These are phyloP conservation scores for Arthrinium puccinioides DNA, from an alignment of 2,329 filamentous ascomycete genomes.

Conservation along the genomic window DNA sequence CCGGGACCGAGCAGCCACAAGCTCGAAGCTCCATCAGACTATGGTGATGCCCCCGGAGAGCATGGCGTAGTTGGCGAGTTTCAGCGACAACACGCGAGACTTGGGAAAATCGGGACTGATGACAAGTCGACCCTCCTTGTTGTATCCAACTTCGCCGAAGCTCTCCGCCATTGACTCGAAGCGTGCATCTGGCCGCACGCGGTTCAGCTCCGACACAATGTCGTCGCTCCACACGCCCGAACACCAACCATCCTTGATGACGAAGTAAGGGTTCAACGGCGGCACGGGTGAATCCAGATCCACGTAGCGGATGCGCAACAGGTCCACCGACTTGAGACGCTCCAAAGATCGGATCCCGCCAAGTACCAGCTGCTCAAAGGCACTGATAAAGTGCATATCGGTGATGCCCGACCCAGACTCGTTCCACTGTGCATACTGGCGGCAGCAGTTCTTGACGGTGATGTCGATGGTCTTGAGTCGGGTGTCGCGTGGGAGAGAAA, in stretches of 20 bases:
- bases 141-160: constrained; percentile 52
- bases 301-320: constrained; percentile 66
- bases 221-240: constrained; percentile 66
- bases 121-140: constrained; percentile 52
- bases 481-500: constrained; percentile 39
- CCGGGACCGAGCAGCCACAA: background rate
- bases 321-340: constrained; percentile 50
- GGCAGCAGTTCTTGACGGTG: constrained; percentile 69
- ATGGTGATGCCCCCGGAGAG: constrained; percentile 33
- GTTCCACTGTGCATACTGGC: constrained; percentile 44
- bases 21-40: constrained; percentile 9
- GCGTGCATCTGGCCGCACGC: constrained; percentile 47
- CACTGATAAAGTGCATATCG: constrained; percentile 63
- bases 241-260: constrained; percentile 52
- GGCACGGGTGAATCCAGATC: constrained; percentile 67
- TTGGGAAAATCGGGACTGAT: constrained; percentile 49
- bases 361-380: constrained; percentile 63
- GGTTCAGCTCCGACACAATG: constrained; percentile 54
- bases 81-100: constrained; percentile 46
- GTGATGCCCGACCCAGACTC: constrained; percentile 64
- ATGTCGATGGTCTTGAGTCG: constrained; percentile 61
- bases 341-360: constrained; percentile 54
- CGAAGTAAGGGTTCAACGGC: constrained; percentile 66
- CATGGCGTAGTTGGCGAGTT: constrained; percentile 49
- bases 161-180: constrained; percentile 59